phyloP scores from a whole-genome alignment of 768 basidiomycete genomes.

The Tylopilus intermedius region DNA sequence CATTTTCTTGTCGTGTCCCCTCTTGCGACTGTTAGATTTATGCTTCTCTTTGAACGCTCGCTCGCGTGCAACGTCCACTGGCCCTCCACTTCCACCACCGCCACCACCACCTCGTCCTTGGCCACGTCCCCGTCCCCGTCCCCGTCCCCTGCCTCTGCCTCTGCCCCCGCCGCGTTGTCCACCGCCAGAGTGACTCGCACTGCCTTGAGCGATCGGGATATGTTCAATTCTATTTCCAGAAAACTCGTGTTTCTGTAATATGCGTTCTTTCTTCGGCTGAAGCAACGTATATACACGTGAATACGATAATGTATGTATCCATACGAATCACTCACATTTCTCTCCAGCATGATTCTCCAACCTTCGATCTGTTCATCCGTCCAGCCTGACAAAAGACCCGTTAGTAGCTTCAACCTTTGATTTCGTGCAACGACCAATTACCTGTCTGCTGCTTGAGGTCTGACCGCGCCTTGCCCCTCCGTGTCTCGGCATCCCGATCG shows the following conservation, averaged over 20 bases:
- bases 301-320: conserved; percentile 7
- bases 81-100: conserved; percentile 31
- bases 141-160: conserved; percentile 35
- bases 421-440: conserved; percentile 19
- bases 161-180: conserved; percentile 14
- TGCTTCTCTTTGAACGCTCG: conserved; percentile 74
- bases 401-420: not conserved
- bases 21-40: conserved; percentile 75
- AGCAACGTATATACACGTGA: conserved; percentile 4
- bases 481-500: conserved; percentile 66
- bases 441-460: conserved; percentile 70
- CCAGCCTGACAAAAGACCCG: conserved; percentile 46
- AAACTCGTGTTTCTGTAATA: conserved; percentile 74
- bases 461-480: conserved; percentile 60
- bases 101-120: conserved; percentile 12
- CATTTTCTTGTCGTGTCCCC: conserved; percentile 91
- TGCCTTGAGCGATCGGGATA: not conserved
- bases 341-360: conserved; percentile 86
- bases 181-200: conserved; percentile 6
- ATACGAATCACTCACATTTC: conserved; percentile 56
- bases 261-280: conserved; percentile 70
- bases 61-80: conserved; percentile 43
- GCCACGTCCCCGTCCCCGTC: conserved; percentile 37
- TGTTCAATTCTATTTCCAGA: conserved; percentile 48
- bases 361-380: conserved; percentile 86